Evolutionary conservation across 2,329 filamentous ascomycete species (phyloP).

Genomic region (Pyrenophora teres): DNA sequence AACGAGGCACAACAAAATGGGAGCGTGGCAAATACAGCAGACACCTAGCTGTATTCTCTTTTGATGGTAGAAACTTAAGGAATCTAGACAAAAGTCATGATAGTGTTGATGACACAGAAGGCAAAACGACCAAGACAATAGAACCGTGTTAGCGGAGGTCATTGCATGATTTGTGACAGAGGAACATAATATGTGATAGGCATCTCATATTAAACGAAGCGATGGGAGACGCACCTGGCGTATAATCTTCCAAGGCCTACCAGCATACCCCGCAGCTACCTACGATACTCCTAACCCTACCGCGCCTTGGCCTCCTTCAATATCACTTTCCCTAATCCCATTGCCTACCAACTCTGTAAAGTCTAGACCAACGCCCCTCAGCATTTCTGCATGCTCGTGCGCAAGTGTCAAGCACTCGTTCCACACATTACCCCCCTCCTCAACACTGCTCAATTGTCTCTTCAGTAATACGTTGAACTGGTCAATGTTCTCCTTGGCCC

Average conservation of each 20-base stretch:
- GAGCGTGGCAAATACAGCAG: too few species aligned
- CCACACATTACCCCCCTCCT: slow-evolving; percentile 77
- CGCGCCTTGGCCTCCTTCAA: background rate
- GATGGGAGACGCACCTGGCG: background rate
- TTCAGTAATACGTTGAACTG: slow-evolving; percentile 83
- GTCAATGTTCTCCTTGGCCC: slow-evolving; percentile 95
- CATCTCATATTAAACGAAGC: background rate
- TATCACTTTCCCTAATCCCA: slow-evolving; percentile 19
- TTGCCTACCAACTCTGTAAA: slow-evolving; percentile 79
- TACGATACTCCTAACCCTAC: slow-evolving; percentile 39
- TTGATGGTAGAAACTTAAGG: too few species aligned
- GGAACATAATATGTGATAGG: too few species aligned
- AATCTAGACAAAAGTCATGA: too few species aligned
- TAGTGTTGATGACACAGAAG: too few species aligned
- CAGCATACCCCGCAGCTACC: background rate
- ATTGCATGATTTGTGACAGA: too few species aligned
- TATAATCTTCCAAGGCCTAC: background rate
- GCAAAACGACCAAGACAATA: too few species aligned
- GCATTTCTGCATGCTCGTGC: slow-evolving; percentile 75
- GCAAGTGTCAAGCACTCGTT: slow-evolving; percentile 81
- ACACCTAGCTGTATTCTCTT: too few species aligned
- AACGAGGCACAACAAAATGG: background rate
- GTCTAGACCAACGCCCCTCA: slow-evolving; percentile 86
- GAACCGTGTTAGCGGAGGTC: too few species aligned
- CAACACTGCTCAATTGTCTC: slow-evolving; percentile 84